Base-by-base conservation (phyloP, 2,329 filamentous ascomycete genomes). In the Fusarium drepaniforme region DNA sequence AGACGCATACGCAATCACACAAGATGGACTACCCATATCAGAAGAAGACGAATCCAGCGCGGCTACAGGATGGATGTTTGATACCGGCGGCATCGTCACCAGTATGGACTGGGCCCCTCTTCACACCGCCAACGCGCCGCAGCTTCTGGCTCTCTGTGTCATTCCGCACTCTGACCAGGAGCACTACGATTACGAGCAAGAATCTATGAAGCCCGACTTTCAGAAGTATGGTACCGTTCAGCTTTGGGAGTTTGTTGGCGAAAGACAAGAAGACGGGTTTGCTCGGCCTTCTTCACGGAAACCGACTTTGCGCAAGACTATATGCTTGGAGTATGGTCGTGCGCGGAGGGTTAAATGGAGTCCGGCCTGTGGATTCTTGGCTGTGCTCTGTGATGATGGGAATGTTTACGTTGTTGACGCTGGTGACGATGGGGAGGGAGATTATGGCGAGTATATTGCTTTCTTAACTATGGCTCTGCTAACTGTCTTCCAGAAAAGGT, bases 291-390 rank as follows among this genome's bases (percentile, higher is more conserved):
- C 82, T n/a, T 75, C 71, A 37, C 71, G 76, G 8, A 73, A 77
- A 5, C 86, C 88, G 0, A 81, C 75, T n/a, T 80, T 88, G 6
- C 79, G 81, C 1, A 83, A 83, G 56, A 86, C 85, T 4, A 73
- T 88, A 28, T 89, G 87, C 70, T 84, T 89, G 18, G 83, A 87
- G 44, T 87, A 84, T 81, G 89, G 89, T 3, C 84, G 88, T 46
- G 85, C 85, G 2, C 85, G 83, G 67, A 85, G 87, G 37, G 80
- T 91, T 35, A 85, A 85, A 70, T 91, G 89, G 88, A 90, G 88
- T 66, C 88, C 89, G 0, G 81, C 87, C 0, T 84, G 70, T 81
- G 86, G 53, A 53, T 89, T 75, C 73, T 68, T 90, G 30, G 89
- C 86, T 3, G 79, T 89, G 0, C 81, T 91, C 4, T 88, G 85